Percentiles rank a stretch among this genome's conserved stretches.
Evolutionary conservation across 2,329 filamentous ascomycete species (phyloP).

Genomic region (Aspergillus floridensis): DNA sequence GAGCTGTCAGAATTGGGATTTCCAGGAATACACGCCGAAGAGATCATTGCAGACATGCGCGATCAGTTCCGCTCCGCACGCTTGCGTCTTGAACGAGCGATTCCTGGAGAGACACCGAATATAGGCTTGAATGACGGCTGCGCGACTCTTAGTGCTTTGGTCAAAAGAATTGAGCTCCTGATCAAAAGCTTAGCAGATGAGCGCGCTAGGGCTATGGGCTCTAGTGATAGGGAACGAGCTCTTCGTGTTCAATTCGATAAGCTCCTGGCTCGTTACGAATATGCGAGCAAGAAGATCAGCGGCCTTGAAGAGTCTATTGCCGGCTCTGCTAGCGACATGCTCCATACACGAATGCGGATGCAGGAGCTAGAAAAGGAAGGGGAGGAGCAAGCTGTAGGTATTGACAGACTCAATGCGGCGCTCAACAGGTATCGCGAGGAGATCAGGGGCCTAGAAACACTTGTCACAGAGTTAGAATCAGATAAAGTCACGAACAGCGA

Average conservation of each 20-base stretch:
- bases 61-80: conserved; percentile 43
- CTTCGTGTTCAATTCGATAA: conserved; percentile 47
- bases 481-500: conserved; percentile 33
- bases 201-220: conserved; percentile 30
- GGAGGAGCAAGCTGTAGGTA: conserved; percentile 41
- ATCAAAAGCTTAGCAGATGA: conserved; percentile 36
- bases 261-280: conserved; percentile 39
- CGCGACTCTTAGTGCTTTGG: conserved; percentile 40
- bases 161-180: conserved; percentile 38
- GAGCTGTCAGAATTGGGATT: conserved; percentile 44
- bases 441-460: conserved; percentile 41
- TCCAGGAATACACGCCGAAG: conserved; percentile 26
- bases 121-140: conserved; percentile 39
- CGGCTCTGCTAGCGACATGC: conserved; percentile 46
- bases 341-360: conserved; percentile 44
- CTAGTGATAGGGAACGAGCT: conserved; percentile 38
- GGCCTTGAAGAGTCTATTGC: conserved; percentile 41
- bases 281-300: conserved; percentile 35
- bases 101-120: conserved; percentile 45
- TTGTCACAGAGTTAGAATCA: conserved; percentile 43
- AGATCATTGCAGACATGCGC: conserved; percentile 39
- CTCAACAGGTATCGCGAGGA: conserved; percentile 46
- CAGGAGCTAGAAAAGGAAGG: conserved; percentile 43
- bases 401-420: conserved; percentile 42
- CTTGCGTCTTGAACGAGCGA: conserved; percentile 42